phyloP scores from a whole-genome alignment of 1,284 basidiomycete genomes.

The Pisolithus thermaeus region DNA sequence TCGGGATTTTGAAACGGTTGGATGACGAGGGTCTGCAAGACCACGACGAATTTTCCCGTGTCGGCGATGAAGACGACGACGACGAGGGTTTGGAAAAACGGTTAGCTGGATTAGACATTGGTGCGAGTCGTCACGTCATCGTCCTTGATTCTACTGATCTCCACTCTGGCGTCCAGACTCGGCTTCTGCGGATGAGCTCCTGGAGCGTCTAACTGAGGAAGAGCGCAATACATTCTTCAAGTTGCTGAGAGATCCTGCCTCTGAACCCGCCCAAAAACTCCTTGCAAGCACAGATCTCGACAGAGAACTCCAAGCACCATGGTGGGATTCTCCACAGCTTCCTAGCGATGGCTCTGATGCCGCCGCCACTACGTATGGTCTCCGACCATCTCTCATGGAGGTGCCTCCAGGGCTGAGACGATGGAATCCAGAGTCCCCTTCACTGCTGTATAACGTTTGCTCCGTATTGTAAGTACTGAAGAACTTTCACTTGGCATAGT shows the following conservation, averaged over 20 bases:
- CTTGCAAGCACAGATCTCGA: slow-evolving; percentile 54
- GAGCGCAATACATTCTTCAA: slow-evolving; percentile 57
- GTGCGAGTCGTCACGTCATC: slow-evolving; percentile 33
- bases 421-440: slow-evolving; percentile 33
- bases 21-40: slow-evolving; percentile 52
- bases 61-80: slow-evolving; percentile 38
- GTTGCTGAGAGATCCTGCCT: slow-evolving; percentile 51
- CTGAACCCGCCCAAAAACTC: slow-evolving; percentile 51
- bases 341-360: not conserved
- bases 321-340: slow-evolving; percentile 49
- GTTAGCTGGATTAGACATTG: slow-evolving; percentile 54
- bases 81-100: slow-evolving; percentile 43
- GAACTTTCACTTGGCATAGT: not conserved
- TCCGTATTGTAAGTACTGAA: slow-evolving; percentile 51
- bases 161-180: slow-evolving; percentile 35
- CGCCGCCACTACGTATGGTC: slow-evolving; percentile 27
- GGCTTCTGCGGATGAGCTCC: slow-evolving; percentile 54
- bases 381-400: slow-evolving; percentile 39
- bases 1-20: slow-evolving; percentile 64
- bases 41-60: slow-evolving; percentile 26
- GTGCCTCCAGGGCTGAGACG: slow-evolving; percentile 47
- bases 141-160: not conserved
- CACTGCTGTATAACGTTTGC: slow-evolving; percentile 59
- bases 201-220: slow-evolving; percentile 50
- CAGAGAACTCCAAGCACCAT: slow-evolving; percentile 44